phyloP scores from a whole-genome alignment of 1,284 basidiomycete species.

The Ganoderma lucidum region DNA sequence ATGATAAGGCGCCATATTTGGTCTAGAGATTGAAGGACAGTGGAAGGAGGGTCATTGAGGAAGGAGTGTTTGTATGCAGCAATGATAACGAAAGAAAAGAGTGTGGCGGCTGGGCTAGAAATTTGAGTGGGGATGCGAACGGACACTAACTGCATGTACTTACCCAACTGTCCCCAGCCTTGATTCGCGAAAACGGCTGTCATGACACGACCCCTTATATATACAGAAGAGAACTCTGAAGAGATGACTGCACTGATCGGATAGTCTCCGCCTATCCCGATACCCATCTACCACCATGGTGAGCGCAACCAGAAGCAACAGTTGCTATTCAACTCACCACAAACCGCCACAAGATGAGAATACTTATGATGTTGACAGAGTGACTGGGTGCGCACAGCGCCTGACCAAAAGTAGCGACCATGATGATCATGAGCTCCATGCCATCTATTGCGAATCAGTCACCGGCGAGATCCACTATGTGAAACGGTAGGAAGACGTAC shows the following conservation, averaged over 20 bases:
- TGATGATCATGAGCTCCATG: slow-evolving; percentile 76
- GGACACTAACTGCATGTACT: slow-evolving; percentile 39
- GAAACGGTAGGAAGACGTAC: slow-evolving; percentile 46
- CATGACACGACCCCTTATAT: slow-evolving; percentile 78
- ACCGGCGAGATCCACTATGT: slow-evolving; percentile 29
- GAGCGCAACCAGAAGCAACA: not conserved
- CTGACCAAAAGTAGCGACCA: slow-evolving; percentile 68
- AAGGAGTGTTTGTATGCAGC: slow-evolving; percentile 74
- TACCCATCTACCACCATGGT: slow-evolving; percentile 57
- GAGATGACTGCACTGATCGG: slow-evolving; percentile 72
- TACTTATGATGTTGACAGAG: slow-evolving; percentile 74
- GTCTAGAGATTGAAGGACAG: slow-evolving; percentile 58
- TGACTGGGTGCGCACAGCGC: slow-evolving; percentile 65
- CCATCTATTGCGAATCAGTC: slow-evolving; percentile 63
- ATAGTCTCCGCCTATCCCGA: slow-evolving; percentile 81
- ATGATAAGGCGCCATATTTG: slow-evolving; percentile 76
- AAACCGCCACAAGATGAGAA: slow-evolving; percentile 75
- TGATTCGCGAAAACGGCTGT: slow-evolving; percentile 74
- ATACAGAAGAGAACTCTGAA: slow-evolving; percentile 80
- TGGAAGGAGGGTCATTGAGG: slow-evolving; percentile 51
- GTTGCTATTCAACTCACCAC: slow-evolving; percentile 50
- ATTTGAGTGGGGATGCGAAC: slow-evolving; percentile 11
- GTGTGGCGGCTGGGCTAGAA: slow-evolving; percentile 58
- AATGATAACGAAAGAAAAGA: slow-evolving; percentile 75
- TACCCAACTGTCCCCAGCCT: slow-evolving; percentile 75